phyloP scores from a whole-genome alignment of 2,329 filamentous ascomycete species.

The Alternaria postmessia region DNA sequence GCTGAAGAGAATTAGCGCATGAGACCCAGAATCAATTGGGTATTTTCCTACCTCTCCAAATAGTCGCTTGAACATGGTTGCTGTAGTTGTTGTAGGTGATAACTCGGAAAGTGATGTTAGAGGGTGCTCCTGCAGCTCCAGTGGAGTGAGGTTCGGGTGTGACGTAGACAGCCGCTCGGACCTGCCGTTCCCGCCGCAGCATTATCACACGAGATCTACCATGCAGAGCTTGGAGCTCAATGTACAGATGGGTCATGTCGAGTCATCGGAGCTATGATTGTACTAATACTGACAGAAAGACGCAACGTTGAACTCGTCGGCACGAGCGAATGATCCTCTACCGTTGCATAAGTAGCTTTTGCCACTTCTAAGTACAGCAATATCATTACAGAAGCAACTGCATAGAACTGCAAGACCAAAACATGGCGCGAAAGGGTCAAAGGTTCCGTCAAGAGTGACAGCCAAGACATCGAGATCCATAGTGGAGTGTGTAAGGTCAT shows the following conservation, averaged over 20 bases:
- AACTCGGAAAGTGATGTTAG: constrained; percentile 21
- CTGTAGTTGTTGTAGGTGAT: constrained; percentile 8
- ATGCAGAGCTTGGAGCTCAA: background rate
- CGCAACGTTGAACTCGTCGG: background rate
- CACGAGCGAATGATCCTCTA: background rate
- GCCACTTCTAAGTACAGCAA: background rate
- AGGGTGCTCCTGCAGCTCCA: constrained; percentile 24
- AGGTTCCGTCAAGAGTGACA: background rate
- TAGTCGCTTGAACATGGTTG: constrained; percentile 56
- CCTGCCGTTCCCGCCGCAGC: constrained; percentile 13
- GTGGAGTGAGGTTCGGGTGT: constrained; percentile 33
- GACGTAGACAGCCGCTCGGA: constrained; percentile 37
- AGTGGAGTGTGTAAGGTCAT: background rate
- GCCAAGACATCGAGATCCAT: background rate
- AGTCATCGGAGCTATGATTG: background rate
- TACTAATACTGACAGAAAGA: background rate
- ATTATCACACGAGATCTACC: constrained; percentile 7
- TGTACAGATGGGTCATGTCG: background rate
- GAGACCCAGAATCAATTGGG: background rate
- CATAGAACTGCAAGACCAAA: background rate
- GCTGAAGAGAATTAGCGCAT: constrained; percentile 34
- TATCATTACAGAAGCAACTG: background rate
- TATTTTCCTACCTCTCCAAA: constrained; percentile 55
- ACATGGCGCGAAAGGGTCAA: background rate
- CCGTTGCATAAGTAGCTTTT: background rate